Conservation (phyloP, 768 basidiomycete species). For the Saitozyma podzolica region DNA sequence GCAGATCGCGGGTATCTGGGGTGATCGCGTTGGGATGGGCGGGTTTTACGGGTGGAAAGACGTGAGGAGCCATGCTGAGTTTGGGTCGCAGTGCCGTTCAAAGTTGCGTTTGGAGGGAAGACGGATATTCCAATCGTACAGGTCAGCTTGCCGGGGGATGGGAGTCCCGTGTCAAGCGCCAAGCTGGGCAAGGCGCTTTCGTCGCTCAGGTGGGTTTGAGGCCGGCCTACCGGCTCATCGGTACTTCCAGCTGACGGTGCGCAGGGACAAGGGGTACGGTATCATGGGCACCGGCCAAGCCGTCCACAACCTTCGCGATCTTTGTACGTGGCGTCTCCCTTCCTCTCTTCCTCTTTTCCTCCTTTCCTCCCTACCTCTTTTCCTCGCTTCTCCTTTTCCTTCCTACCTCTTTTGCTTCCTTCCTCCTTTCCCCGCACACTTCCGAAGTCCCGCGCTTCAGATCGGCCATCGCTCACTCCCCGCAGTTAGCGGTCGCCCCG, state of each 20-base stretch:
- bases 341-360: not conserved
- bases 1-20: no score
- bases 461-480: not conserved
- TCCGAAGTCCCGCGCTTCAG: no score
- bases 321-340: conserved; percentile 26
- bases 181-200: conserved; percentile 41
- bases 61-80: not conserved
- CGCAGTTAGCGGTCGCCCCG: conserved; percentile 23
- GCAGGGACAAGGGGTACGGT: conserved; percentile 40
- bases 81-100: conserved; percentile 30
- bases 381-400: no score
- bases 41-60: no score
- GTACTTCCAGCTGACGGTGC: not conserved
- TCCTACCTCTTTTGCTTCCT: no score
- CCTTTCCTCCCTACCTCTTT: no score
- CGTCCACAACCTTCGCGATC: conserved; percentile 48
- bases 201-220: conserved; percentile 19
- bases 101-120: conserved; percentile 28
- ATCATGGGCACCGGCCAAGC: conserved; percentile 45
- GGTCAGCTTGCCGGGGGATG: conserved; percentile 39
- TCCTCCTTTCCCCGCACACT: no score
- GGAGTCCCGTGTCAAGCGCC: conserved; percentile 18
- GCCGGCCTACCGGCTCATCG: not conserved
- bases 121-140: conserved; percentile 36
- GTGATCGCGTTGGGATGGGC: not conserved